These are phyloP conservation scores for Panicum virgatum DNA, from an alignment of 202 grass and related monocot species.

Conservation along the genomic window DNA sequence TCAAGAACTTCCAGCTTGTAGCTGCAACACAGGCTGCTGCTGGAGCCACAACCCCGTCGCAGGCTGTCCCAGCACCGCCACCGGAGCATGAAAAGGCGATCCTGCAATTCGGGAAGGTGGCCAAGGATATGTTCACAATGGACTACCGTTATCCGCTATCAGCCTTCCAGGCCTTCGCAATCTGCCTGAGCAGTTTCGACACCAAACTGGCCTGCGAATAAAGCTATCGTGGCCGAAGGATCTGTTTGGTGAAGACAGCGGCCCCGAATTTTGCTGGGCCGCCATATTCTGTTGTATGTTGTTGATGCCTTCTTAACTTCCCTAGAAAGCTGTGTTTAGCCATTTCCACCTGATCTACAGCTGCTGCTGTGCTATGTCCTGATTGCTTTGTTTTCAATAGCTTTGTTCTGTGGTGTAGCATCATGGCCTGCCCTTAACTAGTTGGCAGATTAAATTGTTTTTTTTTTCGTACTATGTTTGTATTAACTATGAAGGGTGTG, in stretches of 20 bases:
- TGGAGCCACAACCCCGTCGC: constrained; percentile 32
- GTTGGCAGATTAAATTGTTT: constrained; percentile 27
- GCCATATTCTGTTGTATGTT: constrained; percentile 44
- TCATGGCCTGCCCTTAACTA: constrained; percentile 41
- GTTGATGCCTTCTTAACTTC: constrained; percentile 48
- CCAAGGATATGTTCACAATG: constrained; percentile 98
- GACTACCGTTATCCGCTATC: constrained; percentile 90
- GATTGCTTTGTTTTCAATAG: constrained; percentile 27
- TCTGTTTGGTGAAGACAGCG: constrained; percentile 18
- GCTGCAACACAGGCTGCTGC: constrained; percentile 47
- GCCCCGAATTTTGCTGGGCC: constrained; percentile 38
- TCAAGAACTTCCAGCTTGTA: constrained; percentile 96
- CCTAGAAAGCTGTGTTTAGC: constrained; percentile 44
- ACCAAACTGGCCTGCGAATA: constrained; percentile 99
- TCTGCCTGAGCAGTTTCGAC: constrained; percentile 96
- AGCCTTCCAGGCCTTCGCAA: constrained; percentile 93
- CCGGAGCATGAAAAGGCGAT: constrained; percentile 88
- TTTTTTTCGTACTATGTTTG: constrained; percentile 25
- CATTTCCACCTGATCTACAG: constrained; percentile 39
- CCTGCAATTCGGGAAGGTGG: constrained; percentile 91
- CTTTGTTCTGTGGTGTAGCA: constrained; percentile 31
- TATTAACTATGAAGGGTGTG: constrained; percentile 25
- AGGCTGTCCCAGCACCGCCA: constrained; percentile 43
- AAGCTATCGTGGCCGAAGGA: background rate
- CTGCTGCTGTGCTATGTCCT: constrained; percentile 33